Evolutionary conservation across 2,329 filamentous ascomycete species (phyloP), one percentile per base, ranked within the genome.

Genomic region (Coleophoma eucalyptorum): DNA sequence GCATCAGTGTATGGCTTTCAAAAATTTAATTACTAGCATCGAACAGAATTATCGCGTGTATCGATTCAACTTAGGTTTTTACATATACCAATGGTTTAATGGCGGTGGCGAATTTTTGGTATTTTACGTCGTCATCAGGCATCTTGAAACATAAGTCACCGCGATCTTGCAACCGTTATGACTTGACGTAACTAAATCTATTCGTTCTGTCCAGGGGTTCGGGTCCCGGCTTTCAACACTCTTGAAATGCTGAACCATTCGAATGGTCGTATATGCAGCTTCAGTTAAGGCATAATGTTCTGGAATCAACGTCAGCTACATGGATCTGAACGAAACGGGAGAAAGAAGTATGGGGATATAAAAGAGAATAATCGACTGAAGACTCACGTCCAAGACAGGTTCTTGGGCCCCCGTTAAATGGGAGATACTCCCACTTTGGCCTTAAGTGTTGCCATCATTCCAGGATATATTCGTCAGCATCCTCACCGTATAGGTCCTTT

Each of bases 241-340:
- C n/a, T 61, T 57, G 51, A 64, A 67, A 31, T 56, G 53, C 49
- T 54, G 52, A 16, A 54, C 13, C 26, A 54, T 33, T 7, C 52
- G 26, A 11, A 47, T 31, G n/a, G 50, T 21, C 13, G 34, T 20
- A n/a, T 54, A 54, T 18, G 26, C 26, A 19, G 49, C 31, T 34
- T 54, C 52, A 18, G 50, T 49, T 13, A 49, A 26, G 8, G 46
- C 52, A 38, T 38, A 52, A 26, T 51, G 49, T n/a, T 54, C 34
- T 37, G 5, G n/a, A 37, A 34, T 6, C 86, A 85, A 53, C 89
- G 79, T 20, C 48, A 53, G 13, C 48, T 48, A 2, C 48, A 13
- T 7, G 51, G 48, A 13, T 48, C 48, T n/a, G 33, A 48, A 20
- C 42, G 45, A 34, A 53, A 53, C 16, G 44, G 49, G 32, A 49